phyloP scores from a whole-genome alignment of 2,329 filamentous ascomycete genomes.

The Sporothrix humicola region DNA sequence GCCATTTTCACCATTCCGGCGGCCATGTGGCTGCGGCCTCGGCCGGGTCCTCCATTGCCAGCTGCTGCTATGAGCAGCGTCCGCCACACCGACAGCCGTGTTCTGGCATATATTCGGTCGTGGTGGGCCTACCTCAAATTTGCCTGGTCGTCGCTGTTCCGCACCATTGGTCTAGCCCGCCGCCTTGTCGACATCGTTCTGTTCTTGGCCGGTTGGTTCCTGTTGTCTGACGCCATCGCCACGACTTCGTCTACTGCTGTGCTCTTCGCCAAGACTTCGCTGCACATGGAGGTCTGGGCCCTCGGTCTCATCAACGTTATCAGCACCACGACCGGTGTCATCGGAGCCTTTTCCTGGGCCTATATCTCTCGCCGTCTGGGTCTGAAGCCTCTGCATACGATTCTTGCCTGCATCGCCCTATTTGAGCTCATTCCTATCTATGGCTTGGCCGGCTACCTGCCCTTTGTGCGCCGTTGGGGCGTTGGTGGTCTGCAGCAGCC shows the following conservation, averaged over 20 bases:
- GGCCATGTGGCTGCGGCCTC: constrained; percentile 82
- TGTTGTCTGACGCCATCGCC: constrained; percentile 91
- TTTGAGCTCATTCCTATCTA: constrained; percentile 95
- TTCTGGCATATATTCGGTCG: constrained; percentile 42
- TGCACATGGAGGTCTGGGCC: constrained; percentile 87
- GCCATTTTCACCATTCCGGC: constrained; percentile 86
- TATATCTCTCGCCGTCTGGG: constrained; percentile 72
- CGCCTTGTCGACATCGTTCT: constrained; percentile 74
- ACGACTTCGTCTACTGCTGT: constrained; percentile 95
- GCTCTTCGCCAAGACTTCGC: constrained; percentile 90
- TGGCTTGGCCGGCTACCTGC: constrained; percentile 84
- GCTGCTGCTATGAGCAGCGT: constrained; percentile 39
- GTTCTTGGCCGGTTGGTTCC: constrained; percentile 89
- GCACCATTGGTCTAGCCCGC: constrained; percentile 76
- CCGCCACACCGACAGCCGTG: constrained; percentile 43
- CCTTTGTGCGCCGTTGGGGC: constrained; percentile 74
- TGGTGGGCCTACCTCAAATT: constrained; percentile 77
- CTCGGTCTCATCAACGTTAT: constrained; percentile 94
- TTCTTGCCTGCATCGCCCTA: constrained; percentile 85
- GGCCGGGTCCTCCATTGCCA: constrained; percentile 82
- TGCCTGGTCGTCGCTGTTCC: constrained; percentile 85
- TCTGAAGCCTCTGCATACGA: constrained; percentile 81
- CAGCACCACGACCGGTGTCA: constrained; percentile 79
- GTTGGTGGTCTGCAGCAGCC: constrained; percentile 86
- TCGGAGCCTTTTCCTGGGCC: constrained; percentile 90